Evolutionary conservation across 495 filamentous ascomycete genomes (phyloP).

Genomic region (Podospora sp.): DNA sequence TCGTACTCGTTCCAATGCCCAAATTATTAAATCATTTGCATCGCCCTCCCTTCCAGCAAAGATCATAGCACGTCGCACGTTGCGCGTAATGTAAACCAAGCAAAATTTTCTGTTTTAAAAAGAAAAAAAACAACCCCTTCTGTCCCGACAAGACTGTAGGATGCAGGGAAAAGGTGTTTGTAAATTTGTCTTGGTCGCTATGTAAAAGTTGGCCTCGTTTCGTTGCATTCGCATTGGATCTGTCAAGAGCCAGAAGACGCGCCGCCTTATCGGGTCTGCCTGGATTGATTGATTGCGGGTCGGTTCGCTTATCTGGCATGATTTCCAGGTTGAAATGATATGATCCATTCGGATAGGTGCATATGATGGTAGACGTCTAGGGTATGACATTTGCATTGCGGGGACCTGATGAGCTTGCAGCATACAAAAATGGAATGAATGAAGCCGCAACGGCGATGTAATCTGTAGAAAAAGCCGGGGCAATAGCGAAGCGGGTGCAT

Average conservation of each 20-base stretch:
- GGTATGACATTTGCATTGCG: neutral
- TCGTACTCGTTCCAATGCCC: no score
- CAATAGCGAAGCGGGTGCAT: no score
- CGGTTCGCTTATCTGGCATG: neutral
- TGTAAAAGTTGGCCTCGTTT: conserved; percentile 1
- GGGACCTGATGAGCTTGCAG: neutral
- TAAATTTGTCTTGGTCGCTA: neutral
- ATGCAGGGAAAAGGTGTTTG: neutral
- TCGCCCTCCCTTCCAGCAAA: neutral
- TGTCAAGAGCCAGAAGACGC: neutral
- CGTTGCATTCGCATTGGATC: neutral
- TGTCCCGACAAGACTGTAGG: neutral
- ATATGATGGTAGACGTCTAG: neutral
- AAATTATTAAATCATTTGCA: no score
- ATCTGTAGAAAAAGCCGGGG: no score
- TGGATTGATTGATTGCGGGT: neutral
- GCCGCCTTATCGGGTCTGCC: conserved; percentile 2
- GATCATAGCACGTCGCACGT: no score
- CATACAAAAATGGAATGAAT: no score
- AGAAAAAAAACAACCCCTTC: neutral
- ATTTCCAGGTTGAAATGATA: neutral
- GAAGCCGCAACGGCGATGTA: no score
- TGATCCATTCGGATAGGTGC: neutral
- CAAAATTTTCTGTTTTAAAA: neutral
- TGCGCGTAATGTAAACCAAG: no score